Percentiles rank a stretch among this genome's conserved stretches.
Conservation (phyloP, 495 filamentous ascomycete genomes). For the Evernia prunastri region DNA sequence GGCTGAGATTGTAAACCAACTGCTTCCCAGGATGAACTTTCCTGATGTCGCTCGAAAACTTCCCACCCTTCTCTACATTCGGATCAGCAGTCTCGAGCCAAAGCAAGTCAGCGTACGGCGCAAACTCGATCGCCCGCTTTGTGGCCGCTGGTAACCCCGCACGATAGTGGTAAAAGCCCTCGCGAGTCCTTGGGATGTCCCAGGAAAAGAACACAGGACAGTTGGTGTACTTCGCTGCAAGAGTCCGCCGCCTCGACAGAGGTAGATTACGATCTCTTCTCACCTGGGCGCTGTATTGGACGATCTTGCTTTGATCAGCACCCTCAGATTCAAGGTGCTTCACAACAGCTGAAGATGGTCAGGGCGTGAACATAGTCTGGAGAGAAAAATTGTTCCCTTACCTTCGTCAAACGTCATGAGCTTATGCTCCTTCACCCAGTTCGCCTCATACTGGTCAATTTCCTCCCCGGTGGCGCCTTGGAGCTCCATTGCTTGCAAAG, state of each 20-base stretch:
- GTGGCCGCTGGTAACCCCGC: slow-evolving; percentile 84
- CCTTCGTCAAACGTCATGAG: slow-evolving; percentile 89
- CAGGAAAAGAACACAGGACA: slow-evolving; percentile 74
- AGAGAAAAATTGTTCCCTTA: slow-evolving; percentile 23
- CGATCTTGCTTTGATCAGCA: slow-evolving; percentile 45
- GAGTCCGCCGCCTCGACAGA: slow-evolving; percentile 62
- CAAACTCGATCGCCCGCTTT: slow-evolving; percentile 86
- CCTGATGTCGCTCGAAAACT: slow-evolving; percentile 71
- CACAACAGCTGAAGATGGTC: slow-evolving; percentile 4
- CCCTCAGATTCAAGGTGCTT: slow-evolving; percentile 14
- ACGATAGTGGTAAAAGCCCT: slow-evolving; percentile 93
- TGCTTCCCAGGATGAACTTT: slow-evolving; percentile 64
- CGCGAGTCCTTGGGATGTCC: slow-evolving; percentile 87
- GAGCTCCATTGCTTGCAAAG: slow-evolving; percentile 82
- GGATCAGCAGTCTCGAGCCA: slow-evolving; percentile 97
- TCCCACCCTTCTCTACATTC: slow-evolving; percentile 63
- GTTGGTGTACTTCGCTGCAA: slow-evolving; percentile 60
- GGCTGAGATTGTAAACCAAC: slow-evolving; percentile 90
- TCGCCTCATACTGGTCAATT: slow-evolving; percentile 78
- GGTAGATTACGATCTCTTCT: slow-evolving; percentile 61
- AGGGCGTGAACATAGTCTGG: background rate
- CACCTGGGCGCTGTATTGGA: slow-evolving; percentile 57
- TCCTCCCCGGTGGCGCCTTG: slow-evolving; percentile 67
- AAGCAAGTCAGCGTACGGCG: slow-evolving; percentile 86
- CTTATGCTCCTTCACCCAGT: slow-evolving; percentile 82